Evolutionary conservation across 2,329 filamentous ascomycete species (phyloP).

Genomic region (Trichoderma arundinaceum): DNA sequence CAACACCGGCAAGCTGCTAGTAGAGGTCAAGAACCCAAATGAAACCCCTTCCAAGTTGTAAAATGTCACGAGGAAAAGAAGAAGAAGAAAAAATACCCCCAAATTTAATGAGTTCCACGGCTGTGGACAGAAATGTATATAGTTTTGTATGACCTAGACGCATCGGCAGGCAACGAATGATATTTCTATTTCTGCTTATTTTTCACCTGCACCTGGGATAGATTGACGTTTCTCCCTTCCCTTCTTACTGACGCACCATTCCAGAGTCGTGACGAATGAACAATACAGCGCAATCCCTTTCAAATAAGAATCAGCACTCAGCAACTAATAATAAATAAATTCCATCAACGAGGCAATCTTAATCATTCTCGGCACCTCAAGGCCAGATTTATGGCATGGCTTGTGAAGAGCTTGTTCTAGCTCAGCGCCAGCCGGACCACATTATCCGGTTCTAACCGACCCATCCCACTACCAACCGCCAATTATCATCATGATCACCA

Average conservation of each 20-base stretch:
- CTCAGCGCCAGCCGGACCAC: slow-evolving; percentile 13
- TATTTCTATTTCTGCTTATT: background rate
- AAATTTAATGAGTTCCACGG: slow-evolving; percentile 10
- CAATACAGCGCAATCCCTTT: too few species aligned
- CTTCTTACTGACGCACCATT: too few species aligned
- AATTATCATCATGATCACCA: slow-evolving; percentile 9
- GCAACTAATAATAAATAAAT: too few species aligned
- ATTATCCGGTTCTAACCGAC: slow-evolving; percentile 12
- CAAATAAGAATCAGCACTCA: too few species aligned
- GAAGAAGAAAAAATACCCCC: slow-evolving; percentile 3
- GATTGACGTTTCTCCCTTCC: too few species aligned
- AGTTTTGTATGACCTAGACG: slow-evolving; percentile 20
- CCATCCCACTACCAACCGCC: background rate
- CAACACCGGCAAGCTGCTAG: slow-evolving; percentile 72
- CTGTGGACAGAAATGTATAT: slow-evolving; percentile 18
- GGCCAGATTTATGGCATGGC: background rate
- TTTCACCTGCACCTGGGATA: background rate
- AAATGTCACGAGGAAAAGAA: background rate
- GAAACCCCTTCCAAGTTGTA: slow-evolving; percentile 36
- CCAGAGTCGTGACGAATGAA: too few species aligned
- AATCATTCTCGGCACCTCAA: background rate
- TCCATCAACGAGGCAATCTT: too few species aligned
- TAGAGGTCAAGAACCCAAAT: slow-evolving; percentile 54
- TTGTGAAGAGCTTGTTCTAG: background rate
- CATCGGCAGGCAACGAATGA: slow-evolving; percentile 12